phyloP scores from a whole-genome alignment of 2,329 filamentous ascomycete genomes.

The Fusarium pseudoanthophilum region DNA sequence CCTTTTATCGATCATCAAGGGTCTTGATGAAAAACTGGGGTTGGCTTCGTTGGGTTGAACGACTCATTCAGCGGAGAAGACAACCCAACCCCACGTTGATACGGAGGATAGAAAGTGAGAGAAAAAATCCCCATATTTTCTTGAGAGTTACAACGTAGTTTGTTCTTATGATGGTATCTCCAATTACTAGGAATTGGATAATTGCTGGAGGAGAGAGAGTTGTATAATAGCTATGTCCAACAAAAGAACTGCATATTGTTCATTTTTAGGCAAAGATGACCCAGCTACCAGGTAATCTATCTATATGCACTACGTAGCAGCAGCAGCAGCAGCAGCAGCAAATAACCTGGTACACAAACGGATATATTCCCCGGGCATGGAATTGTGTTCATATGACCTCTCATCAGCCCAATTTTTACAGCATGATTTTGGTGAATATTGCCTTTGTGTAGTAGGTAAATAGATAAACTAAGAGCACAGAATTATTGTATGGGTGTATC shows the following conservation, averaged over 20 bases:
- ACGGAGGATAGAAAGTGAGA: conserved; percentile 22
- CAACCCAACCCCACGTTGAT: conserved; percentile 32
- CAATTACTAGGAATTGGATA: background rate
- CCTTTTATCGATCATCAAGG: conserved; percentile 17
- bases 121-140: conserved; percentile 6
- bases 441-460: background rate
- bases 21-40: conserved; percentile 21
- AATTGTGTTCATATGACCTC: conserved; percentile 36
- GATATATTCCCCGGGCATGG: conserved; percentile 27
- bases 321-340: background rate
- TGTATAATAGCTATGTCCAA: too few species aligned
- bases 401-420: conserved; percentile 11
- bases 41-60: conserved; percentile 1
- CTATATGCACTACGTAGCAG: background rate
- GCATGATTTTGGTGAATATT: background rate
- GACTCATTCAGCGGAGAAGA: background rate
- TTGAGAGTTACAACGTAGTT: background rate
- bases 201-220: too few species aligned
- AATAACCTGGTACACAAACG: background rate
- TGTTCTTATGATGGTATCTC: background rate
- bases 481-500: background rate
- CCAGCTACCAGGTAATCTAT: background rate
- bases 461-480: background rate
- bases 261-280: background rate
- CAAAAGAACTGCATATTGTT: background rate